Percentiles rank a stretch among this genome's conserved stretches.
Evolutionary conservation across 164 flowering plant species (phyloP).

Genomic region (Chloranthus sessilifolius): DNA sequence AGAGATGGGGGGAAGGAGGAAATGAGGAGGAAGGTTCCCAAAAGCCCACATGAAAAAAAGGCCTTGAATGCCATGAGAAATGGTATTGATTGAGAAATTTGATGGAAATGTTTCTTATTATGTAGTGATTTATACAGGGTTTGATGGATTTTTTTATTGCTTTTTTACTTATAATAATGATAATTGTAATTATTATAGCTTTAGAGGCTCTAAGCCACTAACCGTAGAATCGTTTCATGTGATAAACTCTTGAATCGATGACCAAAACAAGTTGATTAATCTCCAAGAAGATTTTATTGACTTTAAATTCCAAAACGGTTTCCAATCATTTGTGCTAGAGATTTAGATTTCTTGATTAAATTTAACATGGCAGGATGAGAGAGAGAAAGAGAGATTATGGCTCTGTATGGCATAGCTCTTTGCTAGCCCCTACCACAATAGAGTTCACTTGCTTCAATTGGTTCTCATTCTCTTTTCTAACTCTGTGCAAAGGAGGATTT

Average conservation of each 20-base stretch:
- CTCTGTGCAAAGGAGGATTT: too few species aligned
- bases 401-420: too few species aligned
- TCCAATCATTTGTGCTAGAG: conserved; percentile 8
- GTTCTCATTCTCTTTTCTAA: too few species aligned
- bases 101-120: neutral
- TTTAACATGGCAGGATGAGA: too few species aligned
- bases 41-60: conserved; percentile 1
- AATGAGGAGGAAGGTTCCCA: conserved; percentile 8
- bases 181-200: too few species aligned
- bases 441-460: too few species aligned
- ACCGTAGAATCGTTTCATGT: conserved; percentile 6
- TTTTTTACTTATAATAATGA: too few species aligned
- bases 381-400: too few species aligned
- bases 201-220: too few species aligned
- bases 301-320: conserved; percentile 1
- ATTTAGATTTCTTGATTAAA: too few species aligned
- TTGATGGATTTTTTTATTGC: neutral
- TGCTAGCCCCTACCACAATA: too few species aligned
- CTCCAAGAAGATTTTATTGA: neutral
- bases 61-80: neutral
- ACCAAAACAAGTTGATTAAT: neutral
- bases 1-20: conserved; percentile 2
- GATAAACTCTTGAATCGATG: conserved; percentile 2
- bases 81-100: neutral
- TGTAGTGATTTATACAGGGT: neutral